Evolutionary conservation across 768 basidiomycete species (phyloP).

Genomic region (Russula olivacea): DNA sequence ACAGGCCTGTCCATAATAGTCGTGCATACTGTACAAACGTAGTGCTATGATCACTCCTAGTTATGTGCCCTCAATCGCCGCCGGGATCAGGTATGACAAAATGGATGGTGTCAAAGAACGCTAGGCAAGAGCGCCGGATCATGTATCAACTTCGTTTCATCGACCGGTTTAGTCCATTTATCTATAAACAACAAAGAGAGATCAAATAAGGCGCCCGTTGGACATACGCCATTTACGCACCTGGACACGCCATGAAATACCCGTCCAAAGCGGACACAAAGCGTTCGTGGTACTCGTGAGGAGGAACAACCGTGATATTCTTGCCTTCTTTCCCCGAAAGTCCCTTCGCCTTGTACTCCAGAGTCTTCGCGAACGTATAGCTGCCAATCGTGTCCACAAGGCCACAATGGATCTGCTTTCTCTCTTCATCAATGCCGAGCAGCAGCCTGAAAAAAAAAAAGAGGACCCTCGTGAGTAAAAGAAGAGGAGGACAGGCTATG

Average conservation of each 20-base stretch:
- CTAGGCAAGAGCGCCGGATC: conserved; percentile 32
- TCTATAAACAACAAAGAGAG: conserved; percentile 25
- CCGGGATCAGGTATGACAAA: not conserved
- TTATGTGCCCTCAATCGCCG: not conserved
- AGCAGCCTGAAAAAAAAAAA: conserved; percentile 44
- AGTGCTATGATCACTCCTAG: not conserved
- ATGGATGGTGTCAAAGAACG: conserved; percentile 28
- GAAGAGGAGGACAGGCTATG: not conserved
- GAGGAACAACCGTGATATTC: conserved; percentile 76
- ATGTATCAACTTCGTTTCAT: conserved; percentile 30
- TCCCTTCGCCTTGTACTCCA: conserved; percentile 81
- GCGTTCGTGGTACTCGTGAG: conserved; percentile 71
- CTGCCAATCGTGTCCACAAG: conserved; percentile 84
- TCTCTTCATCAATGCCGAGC: conserved; percentile 62
- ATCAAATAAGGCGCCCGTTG: not conserved
- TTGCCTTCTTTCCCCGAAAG: conserved; percentile 51
- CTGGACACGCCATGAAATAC: conserved; percentile 75
- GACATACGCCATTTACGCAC: conserved; percentile 33
- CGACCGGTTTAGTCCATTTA: conserved; percentile 37
- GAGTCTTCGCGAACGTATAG: conserved; percentile 79
- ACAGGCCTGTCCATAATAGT: not conserved
- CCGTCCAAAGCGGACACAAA: conserved; percentile 66
- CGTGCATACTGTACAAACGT: too few relatives aligned
- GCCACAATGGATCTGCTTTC: conserved; percentile 66
- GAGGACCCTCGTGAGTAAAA: not conserved